A percentile compares a stretch with the other conserved stretches of the same genome.
phyloP scores from a whole-genome alignment of 306 rosid species.

The Trichosanthes truncata region DNA sequence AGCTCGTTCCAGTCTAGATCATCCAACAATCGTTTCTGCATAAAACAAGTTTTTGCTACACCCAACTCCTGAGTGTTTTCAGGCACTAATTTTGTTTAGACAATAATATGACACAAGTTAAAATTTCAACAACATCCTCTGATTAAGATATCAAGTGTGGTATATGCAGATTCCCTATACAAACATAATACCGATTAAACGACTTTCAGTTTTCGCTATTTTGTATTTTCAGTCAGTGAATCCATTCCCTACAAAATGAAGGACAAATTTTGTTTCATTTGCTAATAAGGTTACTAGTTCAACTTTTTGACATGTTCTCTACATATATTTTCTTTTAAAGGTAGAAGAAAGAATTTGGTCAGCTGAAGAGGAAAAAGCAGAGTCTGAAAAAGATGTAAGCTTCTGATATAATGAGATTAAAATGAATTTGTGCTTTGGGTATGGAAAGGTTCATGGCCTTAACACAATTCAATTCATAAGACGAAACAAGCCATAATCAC shows the following conservation, averaged over 20 bases:
- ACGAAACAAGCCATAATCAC: background rate
- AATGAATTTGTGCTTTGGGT: background rate
- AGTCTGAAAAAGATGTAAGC: constrained; percentile 28
- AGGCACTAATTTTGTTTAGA: background rate
- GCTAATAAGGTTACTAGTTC: background rate
- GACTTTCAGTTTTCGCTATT: background rate
- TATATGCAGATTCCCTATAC: background rate
- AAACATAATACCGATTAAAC: background rate
- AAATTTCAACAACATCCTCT: background rate
- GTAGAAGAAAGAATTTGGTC: constrained; percentile 21
- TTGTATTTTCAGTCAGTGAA: background rate
- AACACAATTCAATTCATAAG: background rate
- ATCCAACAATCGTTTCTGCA: background rate
- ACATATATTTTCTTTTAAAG: constrained; percentile 6
- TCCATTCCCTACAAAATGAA: background rate
- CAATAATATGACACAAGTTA: background rate
- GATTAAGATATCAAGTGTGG: background rate
- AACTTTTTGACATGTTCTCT: background rate
- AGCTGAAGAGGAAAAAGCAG: constrained; percentile 18
- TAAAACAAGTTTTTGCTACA: background rate
- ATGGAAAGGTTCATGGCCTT: background rate
- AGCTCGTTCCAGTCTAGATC: background rate
- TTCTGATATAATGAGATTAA: background rate
- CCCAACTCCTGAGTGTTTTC: background rate
- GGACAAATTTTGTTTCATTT: background rate